phyloP scores from a whole-genome alignment of 306 rosid genomes.

The Ormosia emarginata region DNA sequence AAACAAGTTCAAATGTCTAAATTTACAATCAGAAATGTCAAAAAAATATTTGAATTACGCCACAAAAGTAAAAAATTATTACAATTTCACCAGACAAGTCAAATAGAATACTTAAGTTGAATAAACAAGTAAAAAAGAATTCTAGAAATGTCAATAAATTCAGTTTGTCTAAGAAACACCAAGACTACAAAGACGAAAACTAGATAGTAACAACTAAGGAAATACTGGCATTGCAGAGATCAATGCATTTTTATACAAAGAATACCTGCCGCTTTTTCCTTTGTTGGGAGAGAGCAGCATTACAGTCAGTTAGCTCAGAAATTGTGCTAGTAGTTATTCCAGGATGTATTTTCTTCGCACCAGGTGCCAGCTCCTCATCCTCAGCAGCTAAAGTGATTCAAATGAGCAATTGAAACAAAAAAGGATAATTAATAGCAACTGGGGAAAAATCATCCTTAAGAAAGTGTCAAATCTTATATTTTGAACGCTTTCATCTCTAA shows the following conservation, averaged over 20 bases:
- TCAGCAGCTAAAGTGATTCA: slow-evolving; percentile 39
- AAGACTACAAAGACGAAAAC: neutral
- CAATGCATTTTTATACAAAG: neutral
- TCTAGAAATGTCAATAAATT: neutral
- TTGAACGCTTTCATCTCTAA: neutral
- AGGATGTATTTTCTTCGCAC: slow-evolving; percentile 54
- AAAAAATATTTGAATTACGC: neutral
- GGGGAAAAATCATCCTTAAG: neutral
- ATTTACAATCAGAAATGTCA: neutral
- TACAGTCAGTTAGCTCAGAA: slow-evolving; percentile 83
- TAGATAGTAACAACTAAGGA: neutral
- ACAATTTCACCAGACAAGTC: neutral
- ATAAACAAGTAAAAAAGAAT: neutral
- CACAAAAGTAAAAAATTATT: neutral
- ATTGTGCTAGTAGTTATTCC: slow-evolving; percentile 66
- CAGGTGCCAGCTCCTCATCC: slow-evolving; percentile 66
- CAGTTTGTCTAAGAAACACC: neutral
- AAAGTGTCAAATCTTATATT: neutral
- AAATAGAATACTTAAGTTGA: neutral
- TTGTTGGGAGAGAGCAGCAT: slow-evolving; percentile 84
- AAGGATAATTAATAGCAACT: neutral
- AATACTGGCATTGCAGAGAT: neutral
- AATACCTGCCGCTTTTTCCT: slow-evolving; percentile 86
- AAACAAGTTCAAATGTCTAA: neutral
- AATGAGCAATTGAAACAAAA: slow-evolving; percentile 2